Evolutionary conservation across 1,284 basidiomycete genomes (phyloP), one percentile per base, ranked within the genome.

Genomic region (Phellopilus nigrolimitatus): DNA sequence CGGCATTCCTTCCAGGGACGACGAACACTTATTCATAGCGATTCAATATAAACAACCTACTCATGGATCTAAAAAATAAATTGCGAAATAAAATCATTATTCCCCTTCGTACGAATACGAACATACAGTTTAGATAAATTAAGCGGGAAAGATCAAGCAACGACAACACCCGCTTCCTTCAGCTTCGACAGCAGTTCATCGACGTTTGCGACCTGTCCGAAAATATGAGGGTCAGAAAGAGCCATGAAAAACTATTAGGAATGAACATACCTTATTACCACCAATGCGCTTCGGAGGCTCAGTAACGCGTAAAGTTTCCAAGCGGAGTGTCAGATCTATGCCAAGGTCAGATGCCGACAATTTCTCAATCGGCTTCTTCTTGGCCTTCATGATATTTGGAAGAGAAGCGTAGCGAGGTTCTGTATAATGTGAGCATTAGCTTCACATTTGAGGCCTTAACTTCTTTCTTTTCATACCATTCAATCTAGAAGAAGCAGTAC

Each of bases 371-470:
- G 90, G 88, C 74, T 99, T 99, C 81, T 98, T 99, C 80, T 98
- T 99, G 21, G 95, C 95, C 73, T 95, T 95, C 91, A 95, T 97
- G 68, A 95, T 95, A 64, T 93, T 95, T 13, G 93, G 94, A 56
- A 97, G 69, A 22, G 93, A 93, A 0, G 94, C 93, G 65, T 95
- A 97, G 60, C 94, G 85, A 9, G 94, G 94, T 67, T 95, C 93
- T 90, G 67, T 51, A 47, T 39, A 42, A 24, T 19, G 17, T 40
- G 6, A 45, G 28, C 41, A 17, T 51, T 24, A 33, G 28, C 30
- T 10, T 48, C 15, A 12, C 6, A 8, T 42, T 15, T 13, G 19
- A 13, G 9, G 30, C 40, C 19, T 15, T 36, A 24, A 30, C 8
- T 17, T 19, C 6, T 40, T 8, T 17, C 9, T 9, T 12, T 19